Evolutionary conservation across 1,284 basidiomycete genomes (phyloP), one percentile per base, ranked within the genome.

Genomic region (Testicularia cyperi): DNA sequence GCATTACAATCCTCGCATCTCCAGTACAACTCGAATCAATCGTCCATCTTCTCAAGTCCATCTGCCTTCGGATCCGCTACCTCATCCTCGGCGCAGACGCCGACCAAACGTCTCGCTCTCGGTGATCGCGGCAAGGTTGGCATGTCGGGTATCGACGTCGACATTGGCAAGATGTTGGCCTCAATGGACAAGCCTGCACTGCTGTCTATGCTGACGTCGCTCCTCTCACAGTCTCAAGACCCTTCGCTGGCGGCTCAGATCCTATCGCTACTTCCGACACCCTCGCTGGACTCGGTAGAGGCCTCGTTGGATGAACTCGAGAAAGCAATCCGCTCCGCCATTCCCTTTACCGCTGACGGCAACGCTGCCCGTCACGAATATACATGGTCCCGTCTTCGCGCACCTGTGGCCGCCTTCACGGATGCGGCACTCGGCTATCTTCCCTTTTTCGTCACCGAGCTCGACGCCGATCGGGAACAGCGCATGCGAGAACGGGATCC

Each of bases 121-220:
- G 47, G 43, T 8, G 30, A 27, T 10, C 29, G 35, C 1, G 48
- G 44, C 16, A 40, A 44, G 6, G 52, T 52, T 4, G 52, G 58
- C 34, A 62, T 57, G 53, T 56, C 63, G 4, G 45, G 58, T 10
- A 56, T 54, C 29, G 61, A 57, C 22, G 58, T 62, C 1, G 70
- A 72, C 23, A 52, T 72, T 12, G 70, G 70, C 37, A 66, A 64
- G 37, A 51, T 56, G 52, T 56, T 72, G 5, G 69, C 69, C 10
- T 66, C 65, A 13, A 65, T 72, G 36, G 72, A 74, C 40, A 67
- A 62, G 40, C 55, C 70, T 5, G 63, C 66, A 14, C 53, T 74
- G 10, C 61, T 74, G 0, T 60, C 64, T 9, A 48, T 72, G 38
- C 46, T 74, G 12, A 56, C 55, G 13, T 51, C 55, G 10, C 62